Conservation (phyloP, 1,284 basidiomycete genomes). For the Boletus smithii region DNA sequence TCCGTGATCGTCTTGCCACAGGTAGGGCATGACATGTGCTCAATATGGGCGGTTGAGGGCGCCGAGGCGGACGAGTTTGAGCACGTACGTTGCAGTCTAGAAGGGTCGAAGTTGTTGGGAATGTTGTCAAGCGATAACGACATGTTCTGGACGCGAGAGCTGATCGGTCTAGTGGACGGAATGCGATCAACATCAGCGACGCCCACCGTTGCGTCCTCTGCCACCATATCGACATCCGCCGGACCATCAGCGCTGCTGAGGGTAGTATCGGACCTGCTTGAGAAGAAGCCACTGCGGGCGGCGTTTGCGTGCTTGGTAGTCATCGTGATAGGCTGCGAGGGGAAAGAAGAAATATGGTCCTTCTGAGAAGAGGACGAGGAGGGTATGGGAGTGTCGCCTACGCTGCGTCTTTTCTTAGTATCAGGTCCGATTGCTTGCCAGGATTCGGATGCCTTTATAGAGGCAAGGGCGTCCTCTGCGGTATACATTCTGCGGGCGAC, state of each 20-base stretch:
- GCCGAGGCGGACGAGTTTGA: constrained; percentile 38
- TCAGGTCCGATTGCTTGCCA: constrained; percentile 39
- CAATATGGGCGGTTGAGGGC: constrained; percentile 39
- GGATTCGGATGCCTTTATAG: constrained; percentile 39
- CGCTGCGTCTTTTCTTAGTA: constrained; percentile 49
- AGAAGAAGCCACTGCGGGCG: constrained; percentile 24
- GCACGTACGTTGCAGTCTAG: constrained; percentile 25
- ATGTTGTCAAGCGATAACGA: constrained; percentile 44
- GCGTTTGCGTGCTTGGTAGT: constrained; percentile 16
- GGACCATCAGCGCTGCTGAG: constrained; percentile 8
- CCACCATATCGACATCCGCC: constrained; percentile 31
- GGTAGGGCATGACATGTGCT: constrained; percentile 45
- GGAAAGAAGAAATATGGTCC: constrained; percentile 13
- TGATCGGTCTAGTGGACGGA: constrained; percentile 27
- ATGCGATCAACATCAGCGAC: constrained; percentile 24
- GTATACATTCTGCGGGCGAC: constrained; percentile 59
- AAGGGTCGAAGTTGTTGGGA: constrained; percentile 37
- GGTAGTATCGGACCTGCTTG: constrained; percentile 22
- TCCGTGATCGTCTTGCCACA: constrained; percentile 48
- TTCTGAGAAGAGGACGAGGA: constrained; percentile 30
- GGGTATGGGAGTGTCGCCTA: constrained; percentile 41
- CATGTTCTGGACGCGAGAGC: constrained; percentile 34
- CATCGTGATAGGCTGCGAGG: constrained; percentile 28
- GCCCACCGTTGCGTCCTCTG: constrained; percentile 32
- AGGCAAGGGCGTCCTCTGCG: constrained; percentile 50